Evolutionary conservation across 202 grass and related monocot species (phyloP).

Genomic region (Brachypodium distachyon): DNA sequence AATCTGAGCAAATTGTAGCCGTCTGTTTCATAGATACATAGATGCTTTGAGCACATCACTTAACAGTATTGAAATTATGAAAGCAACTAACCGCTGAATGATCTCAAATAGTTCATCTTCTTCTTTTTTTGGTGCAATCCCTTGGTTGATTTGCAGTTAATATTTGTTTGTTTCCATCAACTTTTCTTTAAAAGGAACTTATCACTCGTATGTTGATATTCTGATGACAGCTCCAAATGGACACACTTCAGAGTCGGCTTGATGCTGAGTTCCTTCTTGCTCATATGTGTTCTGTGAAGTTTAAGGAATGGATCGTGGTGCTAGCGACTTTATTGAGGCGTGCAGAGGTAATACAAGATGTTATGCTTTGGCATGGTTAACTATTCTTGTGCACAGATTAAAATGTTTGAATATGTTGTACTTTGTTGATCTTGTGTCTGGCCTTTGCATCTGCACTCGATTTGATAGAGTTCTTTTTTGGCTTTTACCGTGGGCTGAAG

Average conservation of each 20-base stretch:
- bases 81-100: neutral
- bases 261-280: constrained; percentile 98
- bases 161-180: neutral
- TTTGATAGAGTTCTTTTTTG: neutral
- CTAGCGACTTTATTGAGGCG: constrained; percentile 87
- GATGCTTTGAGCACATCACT: neutral
- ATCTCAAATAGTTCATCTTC: neutral
- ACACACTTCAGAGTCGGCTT: constrained; percentile 90
- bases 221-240: constrained; percentile 77
- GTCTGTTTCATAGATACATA: neutral
- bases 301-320: constrained; percentile 99
- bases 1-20: neutral
- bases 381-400: neutral
- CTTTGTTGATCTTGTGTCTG: neutral
- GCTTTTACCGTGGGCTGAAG: neutral
- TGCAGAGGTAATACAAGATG: constrained; percentile 54
- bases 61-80: neutral
- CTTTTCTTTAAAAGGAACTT: neutral
- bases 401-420: neutral
- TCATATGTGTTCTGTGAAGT: constrained; percentile 99
- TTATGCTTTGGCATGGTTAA: constrained; percentile 12
- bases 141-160: constrained; percentile 2
- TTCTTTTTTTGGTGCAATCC: neutral
- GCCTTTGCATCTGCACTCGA: constrained; percentile 1
- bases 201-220: constrained; percentile 13